phyloP scores from a whole-genome alignment of 106 monocot genomes.

The Vanilla planifolia region DNA sequence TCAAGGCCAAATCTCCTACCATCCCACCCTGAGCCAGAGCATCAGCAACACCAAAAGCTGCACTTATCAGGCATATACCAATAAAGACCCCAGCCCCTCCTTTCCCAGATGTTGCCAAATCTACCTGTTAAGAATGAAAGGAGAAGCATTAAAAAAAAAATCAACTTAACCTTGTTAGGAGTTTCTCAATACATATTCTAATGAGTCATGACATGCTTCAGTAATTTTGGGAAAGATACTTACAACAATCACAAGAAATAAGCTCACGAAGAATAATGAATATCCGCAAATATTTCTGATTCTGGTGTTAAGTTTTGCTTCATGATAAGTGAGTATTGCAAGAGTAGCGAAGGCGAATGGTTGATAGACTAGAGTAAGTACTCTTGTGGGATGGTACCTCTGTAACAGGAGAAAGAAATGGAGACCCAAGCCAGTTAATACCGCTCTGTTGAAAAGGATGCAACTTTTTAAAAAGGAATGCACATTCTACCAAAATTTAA shows the following conservation, averaged over 20 bases:
- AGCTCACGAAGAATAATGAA: slow-evolving; percentile 24
- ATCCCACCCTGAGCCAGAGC: slow-evolving; percentile 54
- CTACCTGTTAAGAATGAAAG: slow-evolving; percentile 14
- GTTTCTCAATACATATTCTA: not conserved
- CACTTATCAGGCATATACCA: slow-evolving; percentile 37
- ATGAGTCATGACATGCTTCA: not conserved
- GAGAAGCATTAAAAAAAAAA: not conserved
- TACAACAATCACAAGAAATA: slow-evolving; percentile 17
- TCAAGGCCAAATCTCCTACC: slow-evolving; percentile 47
- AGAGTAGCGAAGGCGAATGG: slow-evolving; percentile 20
- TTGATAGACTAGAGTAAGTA: slow-evolving; percentile 29
- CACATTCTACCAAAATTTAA: not conserved
- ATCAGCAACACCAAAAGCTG: slow-evolving; percentile 47
- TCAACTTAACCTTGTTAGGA: not conserved
- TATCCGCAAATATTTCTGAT: slow-evolving; percentile 23
- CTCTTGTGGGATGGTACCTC: slow-evolving; percentile 28
- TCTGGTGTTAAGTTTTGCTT: slow-evolving; percentile 29
- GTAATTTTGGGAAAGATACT: slow-evolving; percentile 2
- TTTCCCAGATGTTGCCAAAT: slow-evolving; percentile 43
- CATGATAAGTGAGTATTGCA: slow-evolving; percentile 21
- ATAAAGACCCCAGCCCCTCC: slow-evolving; percentile 33
- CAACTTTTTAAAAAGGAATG: not conserved
- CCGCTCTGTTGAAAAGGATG: not conserved
- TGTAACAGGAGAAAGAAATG: slow-evolving; percentile 9
- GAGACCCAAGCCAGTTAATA: not conserved